Evolutionary conservation across 2,329 filamentous ascomycete genomes (phyloP).

Genomic region (Stenocarpella maydis): DNA sequence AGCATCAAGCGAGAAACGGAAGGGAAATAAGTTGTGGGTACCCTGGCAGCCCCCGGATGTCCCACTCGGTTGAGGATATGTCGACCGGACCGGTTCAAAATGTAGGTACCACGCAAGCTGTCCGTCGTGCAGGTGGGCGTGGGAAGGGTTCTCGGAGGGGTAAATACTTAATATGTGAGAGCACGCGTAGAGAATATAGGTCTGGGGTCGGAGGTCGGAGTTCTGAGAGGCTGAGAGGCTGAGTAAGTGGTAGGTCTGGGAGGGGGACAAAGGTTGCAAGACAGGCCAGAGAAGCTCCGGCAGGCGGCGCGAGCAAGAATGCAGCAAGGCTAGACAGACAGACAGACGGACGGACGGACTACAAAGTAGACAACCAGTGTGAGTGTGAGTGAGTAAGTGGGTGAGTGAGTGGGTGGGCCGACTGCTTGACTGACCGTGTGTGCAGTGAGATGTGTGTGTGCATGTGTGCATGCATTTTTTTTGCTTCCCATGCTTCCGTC

Average conservation of each 20-base stretch:
- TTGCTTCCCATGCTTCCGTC: background rate
- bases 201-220: background rate
- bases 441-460: background rate
- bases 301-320: background rate
- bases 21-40: constrained; percentile 26
- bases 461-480: background rate
- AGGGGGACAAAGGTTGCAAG: background rate
- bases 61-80: constrained; percentile 12
- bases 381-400: no score
- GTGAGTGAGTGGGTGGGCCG: background rate
- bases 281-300: constrained; percentile 4
- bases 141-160: constrained; percentile 13
- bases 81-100: background rate
- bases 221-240: no score
- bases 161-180: no score
- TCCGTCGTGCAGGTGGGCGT: background rate
- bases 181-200: background rate
- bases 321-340: background rate
- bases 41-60: constrained; percentile 21
- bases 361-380: background rate
- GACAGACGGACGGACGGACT: no score
- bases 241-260: no score
- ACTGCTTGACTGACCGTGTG: background rate
- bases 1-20: constrained; percentile 24
- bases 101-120: constrained; percentile 5